A percentile compares a stretch with the other conserved stretches of the same genome.
Evolutionary conservation across 805 yeast species (phyloP).

Genomic region (Saccharomycopsis javanensis): DNA sequence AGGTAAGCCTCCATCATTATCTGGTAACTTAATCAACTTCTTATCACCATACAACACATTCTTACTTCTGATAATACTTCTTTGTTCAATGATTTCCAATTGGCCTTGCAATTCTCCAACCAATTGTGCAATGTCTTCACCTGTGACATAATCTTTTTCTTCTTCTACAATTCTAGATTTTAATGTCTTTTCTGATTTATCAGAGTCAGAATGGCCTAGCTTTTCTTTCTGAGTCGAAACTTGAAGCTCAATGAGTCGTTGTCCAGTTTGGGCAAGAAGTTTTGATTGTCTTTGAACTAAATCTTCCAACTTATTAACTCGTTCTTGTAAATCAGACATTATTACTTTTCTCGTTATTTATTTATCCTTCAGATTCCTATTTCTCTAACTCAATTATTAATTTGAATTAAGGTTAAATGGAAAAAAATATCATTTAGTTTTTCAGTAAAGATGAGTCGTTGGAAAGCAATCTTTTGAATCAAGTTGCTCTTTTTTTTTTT

Average conservation of each 20-base stretch:
- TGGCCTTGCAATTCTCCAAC: conserved; percentile 89
- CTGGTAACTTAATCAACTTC: conserved; percentile 49
- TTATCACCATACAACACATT: conserved; percentile 43
- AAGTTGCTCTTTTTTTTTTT: not conserved
- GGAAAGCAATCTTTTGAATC: not conserved
- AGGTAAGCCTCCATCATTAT: conserved; percentile 70
- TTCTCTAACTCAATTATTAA: too few relatives aligned
- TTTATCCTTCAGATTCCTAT: too few relatives aligned
- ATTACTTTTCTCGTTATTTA: too few relatives aligned
- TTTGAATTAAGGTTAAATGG: not conserved
- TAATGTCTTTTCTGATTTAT: conserved; percentile 17
- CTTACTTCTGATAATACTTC: conserved; percentile 60
- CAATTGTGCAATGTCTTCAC: conserved; percentile 76
- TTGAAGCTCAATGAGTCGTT: conserved; percentile 64
- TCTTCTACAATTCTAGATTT: conserved; percentile 26
- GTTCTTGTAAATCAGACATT: conserved; percentile 26
- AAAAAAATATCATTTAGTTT: too few relatives aligned
- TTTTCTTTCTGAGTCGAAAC: conserved; percentile 10
- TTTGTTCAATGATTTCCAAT: conserved; percentile 66
- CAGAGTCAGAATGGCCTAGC: conserved; percentile 10
- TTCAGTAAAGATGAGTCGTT: not conserved
- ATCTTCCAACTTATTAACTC: conserved; percentile 43
- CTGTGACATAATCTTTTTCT: conserved; percentile 55
- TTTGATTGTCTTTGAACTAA: conserved; percentile 56
- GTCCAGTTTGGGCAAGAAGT: conserved; percentile 67